Evolutionary conservation across 495 filamentous ascomycete species (phyloP), one percentile per base, ranked within the genome.

Genomic region (Hypoxylon intermedium): DNA sequence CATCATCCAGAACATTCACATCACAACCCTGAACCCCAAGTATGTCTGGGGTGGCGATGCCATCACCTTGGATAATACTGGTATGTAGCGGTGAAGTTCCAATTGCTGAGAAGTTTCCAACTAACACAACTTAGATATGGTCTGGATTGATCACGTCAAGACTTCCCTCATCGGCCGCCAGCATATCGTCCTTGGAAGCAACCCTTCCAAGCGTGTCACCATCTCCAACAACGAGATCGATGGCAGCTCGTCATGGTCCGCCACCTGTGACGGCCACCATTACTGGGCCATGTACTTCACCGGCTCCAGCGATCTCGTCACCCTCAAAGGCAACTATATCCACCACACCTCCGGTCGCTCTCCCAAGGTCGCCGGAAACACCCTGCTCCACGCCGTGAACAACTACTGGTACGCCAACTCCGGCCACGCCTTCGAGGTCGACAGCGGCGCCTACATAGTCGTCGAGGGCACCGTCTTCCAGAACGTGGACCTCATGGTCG

Each of bases 1-100:
- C 49, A 75, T 75, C 45, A 73, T 74, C 42, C 72, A 75, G 66
- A 72, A 58, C 31, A 58, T 66, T 37, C 48, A 58, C 12, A 67
- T 64, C 36, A 60, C 71, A 33, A 48, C 71, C 41, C 48, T 75
- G 26, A 75, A 74, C 56, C 72, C 73, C 21, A 51, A 73, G 21
- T 96, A 95, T 74, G 89, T 97, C 57, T 97, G 93, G 90, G 87
- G 88, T 58, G 89, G 88, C 42, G 80, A 88, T 52, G 77, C 73
- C 52, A 71, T 75, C 47, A 72, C 67, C 30, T 45, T 74, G 30
- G 60, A 58, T 6, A 65, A 66, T 42, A 46, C 59, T 37, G 34
- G 34, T 37, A 37, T 37, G 34, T 37, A n/a, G 34, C n/a, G 34
- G 34, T 37, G 34, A 37, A 37, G n/a, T 37, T 37, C 34, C 34